Evolutionary conservation across 805 yeast species (phyloP), one percentile per base, ranked within the genome.

Genomic region (Saturnispora dispora): DNA sequence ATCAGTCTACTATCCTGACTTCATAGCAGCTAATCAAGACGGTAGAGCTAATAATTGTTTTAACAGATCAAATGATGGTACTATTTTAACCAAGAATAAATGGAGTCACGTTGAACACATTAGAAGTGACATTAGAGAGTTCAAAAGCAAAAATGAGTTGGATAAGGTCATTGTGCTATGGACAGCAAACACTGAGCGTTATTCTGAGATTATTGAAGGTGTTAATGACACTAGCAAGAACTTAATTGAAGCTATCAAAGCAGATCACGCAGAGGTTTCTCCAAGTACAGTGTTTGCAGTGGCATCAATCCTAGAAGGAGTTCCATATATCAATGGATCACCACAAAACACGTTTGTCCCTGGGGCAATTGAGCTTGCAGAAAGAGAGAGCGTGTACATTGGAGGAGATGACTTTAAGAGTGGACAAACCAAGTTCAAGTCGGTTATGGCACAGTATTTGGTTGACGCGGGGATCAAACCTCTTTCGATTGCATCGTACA

Each of bases 401-500:
- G 98, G 96, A 52, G 98, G 98, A 61, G 98, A 90, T 70, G 98
- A 90, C 71, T 90, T 90, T 78, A 90, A 90, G 76, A 80, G 90
- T 61, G 98, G 98, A 54, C 98, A 90, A 74, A 90, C 98, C 54
- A 90, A 90, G 73, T 70, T 90, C 63, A 90, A 90, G 74, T 88
- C 96, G n/a, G 97, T 90, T 18, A 77, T 90, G 68, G 96, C 97
- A 22, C 97, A 91, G 72, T 90, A 83, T 69, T 78, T 90, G 59
- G 96, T 90, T 50, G 98, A 90, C 67, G 98, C 98, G 35, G 98
- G 98, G 73, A 90, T 90, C 70, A 85, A 87, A 70, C 97, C 97
- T 36, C 73, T 85, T 36, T 89, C 96, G 30, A 86, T 90, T 67
- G 97, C 97, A 22, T 89, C 96, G 17, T 90, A 90, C 73, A 90